Evolutionary conservation across 768 basidiomycete species (phyloP), one percentile per base, ranked within the genome.

Genomic region (Lentinula aciculospora): DNA sequence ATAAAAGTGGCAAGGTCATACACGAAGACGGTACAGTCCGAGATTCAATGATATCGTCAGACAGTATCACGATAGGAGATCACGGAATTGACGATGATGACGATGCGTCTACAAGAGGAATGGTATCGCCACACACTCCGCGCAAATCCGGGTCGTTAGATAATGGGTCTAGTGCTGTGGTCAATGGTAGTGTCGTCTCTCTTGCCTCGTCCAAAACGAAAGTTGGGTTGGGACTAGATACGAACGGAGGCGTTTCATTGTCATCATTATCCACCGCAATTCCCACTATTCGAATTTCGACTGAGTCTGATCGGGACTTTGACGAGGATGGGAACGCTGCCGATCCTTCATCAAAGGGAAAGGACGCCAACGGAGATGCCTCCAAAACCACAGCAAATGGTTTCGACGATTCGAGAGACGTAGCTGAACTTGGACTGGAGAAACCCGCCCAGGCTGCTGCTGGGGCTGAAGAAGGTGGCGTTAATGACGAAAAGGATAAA

Each of bases 281-380:
- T n/a, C 83, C 91, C 19, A 86, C 80, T n/a, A 93, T 92, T 64
- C 80, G 84, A 54, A 83, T 93, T 53, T 91, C 90, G 32, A 82
- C 81, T 1, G 89, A 92, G 66, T 83, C 81, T 21, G 81, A 85
- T 56, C 78, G 79, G 31, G 67, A 70, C 37, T 65, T 69, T 25
- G 78, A 79, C 61, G 71, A 75, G 59, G 74, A 74, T 23, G 64
- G 53, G 61, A 65, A 39, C 67, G 64, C 66, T 64, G 64, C 64
- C 23, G 65, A 70, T 10, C 64, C 64, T 42, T 62, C 64, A 56
- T 59, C 72, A 9, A 53, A 62, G 29, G 59, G 65, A 25, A 65
- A 58, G 6, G 66, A 68, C 53, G 67, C 66, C 9, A 55, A 44
- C 15, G 40, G 40, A 13, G 36, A 48, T 8, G 46, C 29, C n/a